These are phyloP conservation scores for Syncephalastrum sp. DNA, from an alignment of 371 early-diverging fungal species.

Conservation along the genomic window DNA sequence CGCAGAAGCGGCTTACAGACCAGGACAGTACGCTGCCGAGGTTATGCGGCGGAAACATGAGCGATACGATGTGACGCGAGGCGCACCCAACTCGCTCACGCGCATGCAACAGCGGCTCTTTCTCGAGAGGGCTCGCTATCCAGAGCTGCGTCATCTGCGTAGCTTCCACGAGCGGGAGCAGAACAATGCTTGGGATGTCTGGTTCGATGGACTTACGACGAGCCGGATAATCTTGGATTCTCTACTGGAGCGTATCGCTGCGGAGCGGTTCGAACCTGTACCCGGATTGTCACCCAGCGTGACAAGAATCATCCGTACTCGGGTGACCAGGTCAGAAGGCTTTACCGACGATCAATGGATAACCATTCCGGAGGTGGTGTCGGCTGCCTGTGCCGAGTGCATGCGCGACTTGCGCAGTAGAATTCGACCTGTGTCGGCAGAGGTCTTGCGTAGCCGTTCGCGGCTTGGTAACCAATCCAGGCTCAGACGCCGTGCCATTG, in stretches of 20 bases:
- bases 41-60: neutral
- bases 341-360: neutral
- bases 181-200: neutral
- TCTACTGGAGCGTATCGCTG: neutral
- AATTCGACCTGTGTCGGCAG: neutral
- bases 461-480: too few species aligned
- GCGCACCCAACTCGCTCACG: neutral
- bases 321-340: neutral
- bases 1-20: neutral
- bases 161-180: neutral
- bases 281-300: neutral
- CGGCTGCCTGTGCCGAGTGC: neutral
- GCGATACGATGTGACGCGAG: neutral
- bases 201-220: neutral
- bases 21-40: too few species aligned
- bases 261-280: neutral
- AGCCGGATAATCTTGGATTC: neutral
- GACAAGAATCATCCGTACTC: neutral
- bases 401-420: neutral
- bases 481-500: too few species aligned
- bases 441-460: too few species aligned
- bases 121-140: neutral
- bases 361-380: neutral
- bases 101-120: neutral
- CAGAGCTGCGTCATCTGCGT: neutral